Base-by-base conservation (phyloP, 164 flowering plant species). In the Euptelea pleiosperma region DNA sequence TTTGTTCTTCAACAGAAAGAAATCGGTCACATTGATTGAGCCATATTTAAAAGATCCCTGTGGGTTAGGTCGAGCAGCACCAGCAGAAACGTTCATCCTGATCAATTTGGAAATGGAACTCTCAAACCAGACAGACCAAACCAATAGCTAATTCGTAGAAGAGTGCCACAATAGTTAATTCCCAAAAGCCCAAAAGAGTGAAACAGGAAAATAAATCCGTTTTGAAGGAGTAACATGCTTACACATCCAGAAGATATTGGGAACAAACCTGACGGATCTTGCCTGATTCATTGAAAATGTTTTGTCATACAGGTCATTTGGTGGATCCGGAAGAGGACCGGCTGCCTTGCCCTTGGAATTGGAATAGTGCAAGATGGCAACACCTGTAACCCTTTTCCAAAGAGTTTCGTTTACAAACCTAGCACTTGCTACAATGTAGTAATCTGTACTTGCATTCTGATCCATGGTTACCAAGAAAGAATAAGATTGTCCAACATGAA, bases 251-350 rank as follows among this genome's bases (percentile, higher is more conserved):
- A 7, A 42, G 21, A 40, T 16, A 4, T 12, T 18, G 21, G 28
- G 15, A 6, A 68, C 80, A 18, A 45, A 91, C 99, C 99, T 88
- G 80, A 94, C 80, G 14, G 97, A 90, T 77, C 95, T 78, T 11
- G 97, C 99, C 65, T 94, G 97, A 75, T 94, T 94, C 97, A 94
- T 86, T n/a, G 99, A 94, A 73, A 62, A 88, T 11, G 97, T 78
- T 64, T 82, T 90, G 77, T 94, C 97, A 64, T 35, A 88, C 30
- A 78, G 65, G 70, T 94, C 99, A 54, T 84, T 74, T 34, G 99
- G 99, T 40, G 84, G 67, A 16, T 72, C 86, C 19, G 97, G 99
- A 18, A 94, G 83, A 55, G 95, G 93, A 41, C 97, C 97, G 3
- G 63, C 31, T 39, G 96, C 96, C 43, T 73, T 73, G 41, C 94